These are phyloP conservation scores for Wickerhamomyces chambardii DNA, from an alignment of 805 yeast species.

Conservation along the genomic window DNA sequence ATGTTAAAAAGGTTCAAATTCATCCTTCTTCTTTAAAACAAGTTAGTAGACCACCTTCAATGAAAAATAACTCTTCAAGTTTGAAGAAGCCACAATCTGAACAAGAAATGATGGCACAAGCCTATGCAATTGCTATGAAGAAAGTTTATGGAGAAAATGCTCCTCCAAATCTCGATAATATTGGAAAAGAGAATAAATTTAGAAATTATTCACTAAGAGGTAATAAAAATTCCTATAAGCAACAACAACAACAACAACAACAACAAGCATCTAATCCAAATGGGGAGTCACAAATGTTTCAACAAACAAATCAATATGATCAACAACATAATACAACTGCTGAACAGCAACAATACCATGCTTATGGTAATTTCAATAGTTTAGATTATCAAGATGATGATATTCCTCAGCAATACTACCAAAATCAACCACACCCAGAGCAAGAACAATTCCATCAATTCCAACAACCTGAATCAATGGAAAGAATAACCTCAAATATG, in stretches of 20 bases:
- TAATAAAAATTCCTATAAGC: conserved; percentile 1
- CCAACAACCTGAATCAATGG: no score
- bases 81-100: background rate
- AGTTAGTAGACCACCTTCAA: background rate
- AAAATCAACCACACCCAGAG: background rate
- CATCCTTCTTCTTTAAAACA: conserved; percentile 10
- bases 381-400: no score
- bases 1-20: conserved; percentile 1
- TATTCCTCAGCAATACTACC: no score
- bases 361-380: background rate
- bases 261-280: background rate
- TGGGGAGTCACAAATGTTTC: background rate
- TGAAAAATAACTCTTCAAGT: no score
- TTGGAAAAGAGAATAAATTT: conserved; percentile 5
- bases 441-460: no score
- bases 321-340: background rate
- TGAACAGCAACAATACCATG: background rate
- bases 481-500: background rate
- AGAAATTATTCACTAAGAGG: conserved; percentile 11
- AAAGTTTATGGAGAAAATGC: conserved; percentile 39
- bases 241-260: background rate
- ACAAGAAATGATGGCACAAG: conserved; percentile 40
- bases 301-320: background rate
- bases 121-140: conserved; percentile 42
- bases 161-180: conserved; percentile 2